Conservation (phyloP, 495 filamentous ascomycete genomes). For the Aspergillus hancockii region DNA sequence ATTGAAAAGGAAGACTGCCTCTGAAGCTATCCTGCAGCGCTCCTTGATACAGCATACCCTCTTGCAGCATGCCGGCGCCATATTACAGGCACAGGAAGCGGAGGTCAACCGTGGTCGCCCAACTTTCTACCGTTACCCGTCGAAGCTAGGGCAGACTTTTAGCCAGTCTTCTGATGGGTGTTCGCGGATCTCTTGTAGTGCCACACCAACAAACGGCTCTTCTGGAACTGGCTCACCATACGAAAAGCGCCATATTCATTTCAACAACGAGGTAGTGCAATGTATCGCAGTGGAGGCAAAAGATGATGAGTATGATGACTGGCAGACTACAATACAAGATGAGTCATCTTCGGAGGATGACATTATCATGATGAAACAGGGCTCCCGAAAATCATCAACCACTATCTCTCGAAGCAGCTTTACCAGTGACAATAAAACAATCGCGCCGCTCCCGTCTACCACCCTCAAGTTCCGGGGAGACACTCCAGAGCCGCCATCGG, state of each 20-base stretch:
- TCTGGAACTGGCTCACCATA: conserved; percentile 63
- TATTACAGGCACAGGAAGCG: conserved; percentile 85
- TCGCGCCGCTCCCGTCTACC: conserved; percentile 89
- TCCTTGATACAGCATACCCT: conserved; percentile 90
- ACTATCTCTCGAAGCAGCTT: conserved; percentile 53
- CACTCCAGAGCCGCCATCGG: conserved; percentile 60
- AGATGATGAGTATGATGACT: conserved; percentile 69
- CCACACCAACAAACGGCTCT: conserved; percentile 38
- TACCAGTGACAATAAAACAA: conserved; percentile 77
- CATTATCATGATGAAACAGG: conserved; percentile 81
- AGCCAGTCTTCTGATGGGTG: conserved; percentile 39
- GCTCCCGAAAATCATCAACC: conserved; percentile 46
- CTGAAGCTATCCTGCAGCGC: conserved; percentile 89
- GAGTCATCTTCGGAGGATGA: conserved; percentile 74
- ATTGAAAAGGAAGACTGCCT: conserved; percentile 93
- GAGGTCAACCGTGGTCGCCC: conserved; percentile 47
- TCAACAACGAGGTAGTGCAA: conserved; percentile 93
- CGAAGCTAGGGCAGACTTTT: conserved; percentile 60
- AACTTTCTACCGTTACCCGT: conserved; percentile 55
- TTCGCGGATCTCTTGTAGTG: conserved; percentile 29
- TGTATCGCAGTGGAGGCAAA: conserved; percentile 92
- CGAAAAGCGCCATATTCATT: conserved; percentile 86
- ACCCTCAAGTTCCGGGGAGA: conserved; percentile 88
- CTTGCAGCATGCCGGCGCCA: conserved; percentile 89
- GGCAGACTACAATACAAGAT: conserved; percentile 47